Base-by-base conservation (phyloP, 108 stramenopile genomes). In the Parietichytrium sp. region DNA sequence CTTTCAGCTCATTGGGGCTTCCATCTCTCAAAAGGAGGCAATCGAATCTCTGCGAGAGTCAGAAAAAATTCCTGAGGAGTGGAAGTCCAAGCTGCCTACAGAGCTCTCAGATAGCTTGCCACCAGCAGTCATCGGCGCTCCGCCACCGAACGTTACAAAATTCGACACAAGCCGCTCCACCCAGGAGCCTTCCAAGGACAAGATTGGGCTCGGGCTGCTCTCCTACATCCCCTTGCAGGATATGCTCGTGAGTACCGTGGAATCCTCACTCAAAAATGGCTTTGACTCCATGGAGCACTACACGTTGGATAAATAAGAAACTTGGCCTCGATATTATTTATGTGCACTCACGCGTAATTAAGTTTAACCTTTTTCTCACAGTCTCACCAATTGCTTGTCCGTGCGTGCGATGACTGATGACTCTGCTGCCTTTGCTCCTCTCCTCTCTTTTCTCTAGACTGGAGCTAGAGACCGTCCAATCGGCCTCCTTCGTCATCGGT, bases 281-380 rank as follows among this genome's bases (percentile, higher is more conserved):
- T 72, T 72, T 25, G 25, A 16, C 42, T 72, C 61, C 61, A 36
- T 45, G 61, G 61, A 72, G 2, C 36, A 23, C 23, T 72, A 72
- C 61, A 72, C 18, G 33, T 42, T 72, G 38, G 61, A 72, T 42
- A 72, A 72, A n/a, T n/a, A n/a, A n/a, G n/a, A n/a, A n/a, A n/a
- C n/a, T n/a, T n/a, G n/a, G n/a, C n/a, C n/a, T n/a, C n/a, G n/a
- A n/a, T n/a, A n/a, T n/a, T n/a, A n/a, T n/a, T n/a, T n/a, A n/a
- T n/a, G n/a, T n/a, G n/a, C n/a, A n/a, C n/a, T n/a, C n/a, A n/a
- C n/a, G n/a, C n/a, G n/a, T n/a, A n/a, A n/a, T n/a, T n/a, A n/a
- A n/a, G n/a, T n/a, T n/a, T n/a, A n/a, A n/a, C n/a, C n/a, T n/a
- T n/a, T n/a, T n/a, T n/a, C n/a, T n/a, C n/a, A n/a, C n/a, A n/a